Conservation (phyloP, 2,329 filamentous ascomycete species). For the Ophiosphaerella narmari region DNA sequence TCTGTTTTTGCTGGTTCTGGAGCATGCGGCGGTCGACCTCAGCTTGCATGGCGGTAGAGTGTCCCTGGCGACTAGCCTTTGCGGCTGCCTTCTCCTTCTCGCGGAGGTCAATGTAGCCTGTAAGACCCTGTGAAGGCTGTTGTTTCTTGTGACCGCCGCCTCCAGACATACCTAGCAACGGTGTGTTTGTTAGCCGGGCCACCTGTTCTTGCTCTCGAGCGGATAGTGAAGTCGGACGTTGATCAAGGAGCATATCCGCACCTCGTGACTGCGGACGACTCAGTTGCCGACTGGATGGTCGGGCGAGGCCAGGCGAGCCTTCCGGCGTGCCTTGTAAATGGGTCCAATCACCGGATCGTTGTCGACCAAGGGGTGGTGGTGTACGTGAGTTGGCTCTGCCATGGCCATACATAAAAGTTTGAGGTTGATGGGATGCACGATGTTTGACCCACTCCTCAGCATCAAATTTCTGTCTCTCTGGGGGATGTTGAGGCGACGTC, state of each 20-base stretch:
- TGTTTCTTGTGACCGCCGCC: slow-evolving; percentile 50
- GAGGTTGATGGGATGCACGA: slow-evolving; percentile 62
- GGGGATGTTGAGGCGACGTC: slow-evolving; percentile 53
- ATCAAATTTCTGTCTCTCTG: slow-evolving; percentile 62
- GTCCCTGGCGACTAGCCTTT: slow-evolving; percentile 33
- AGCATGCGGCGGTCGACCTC: slow-evolving; percentile 43
- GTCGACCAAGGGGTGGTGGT: slow-evolving; percentile 49
- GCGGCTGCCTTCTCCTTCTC: slow-evolving; percentile 69
- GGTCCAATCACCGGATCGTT: slow-evolving; percentile 53
- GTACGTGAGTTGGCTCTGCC: slow-evolving; percentile 61
- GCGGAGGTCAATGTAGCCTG: slow-evolving; percentile 78
- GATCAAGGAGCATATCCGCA: slow-evolving; percentile 57
- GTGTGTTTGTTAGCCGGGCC: slow-evolving; percentile 78
- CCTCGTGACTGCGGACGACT: slow-evolving; percentile 62
- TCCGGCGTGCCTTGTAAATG: slow-evolving; percentile 41
- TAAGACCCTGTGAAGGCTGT: slow-evolving; percentile 61
- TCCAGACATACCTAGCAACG: slow-evolving; percentile 69
- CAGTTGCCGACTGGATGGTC: slow-evolving; percentile 38
- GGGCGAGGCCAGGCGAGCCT: slow-evolving; percentile 22
- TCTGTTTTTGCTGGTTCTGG: slow-evolving; percentile 38
- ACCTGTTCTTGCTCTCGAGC: slow-evolving; percentile 88
- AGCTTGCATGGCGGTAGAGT: slow-evolving; percentile 40
- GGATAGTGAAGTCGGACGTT: slow-evolving; percentile 68
- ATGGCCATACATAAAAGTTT: slow-evolving; percentile 54
- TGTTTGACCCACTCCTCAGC: slow-evolving; percentile 85